phyloP scores from a whole-genome alignment of 257 asterid species.

The Solanum virginianum region DNA sequence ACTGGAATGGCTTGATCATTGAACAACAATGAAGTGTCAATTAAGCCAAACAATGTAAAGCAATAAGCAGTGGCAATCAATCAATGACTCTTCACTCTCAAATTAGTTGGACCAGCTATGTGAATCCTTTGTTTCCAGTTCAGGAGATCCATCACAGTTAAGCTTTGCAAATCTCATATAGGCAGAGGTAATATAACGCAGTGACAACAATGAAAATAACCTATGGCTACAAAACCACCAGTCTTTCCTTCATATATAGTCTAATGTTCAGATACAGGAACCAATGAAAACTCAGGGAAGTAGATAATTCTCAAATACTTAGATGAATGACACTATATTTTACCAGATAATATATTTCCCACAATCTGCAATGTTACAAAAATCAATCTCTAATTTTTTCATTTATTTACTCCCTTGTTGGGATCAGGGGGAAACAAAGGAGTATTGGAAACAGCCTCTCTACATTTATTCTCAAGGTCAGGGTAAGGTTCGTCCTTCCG shows the following conservation, averaged over 20 bases:
- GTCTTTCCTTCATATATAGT: neutral
- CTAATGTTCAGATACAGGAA: neutral
- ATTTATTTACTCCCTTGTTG: neutral
- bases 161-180: neutral
- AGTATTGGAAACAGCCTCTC: neutral
- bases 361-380: neutral
- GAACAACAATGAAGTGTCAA: neutral
- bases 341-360: neutral
- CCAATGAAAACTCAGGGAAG: neutral
- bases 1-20: neutral
- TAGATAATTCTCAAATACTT: neutral
- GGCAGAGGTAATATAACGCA: neutral
- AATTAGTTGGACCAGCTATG: neutral
- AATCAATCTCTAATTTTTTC: neutral
- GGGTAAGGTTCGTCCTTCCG: too few species aligned
- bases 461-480: too few species aligned
- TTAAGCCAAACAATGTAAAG: neutral
- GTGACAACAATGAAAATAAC: neutral
- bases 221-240: neutral
- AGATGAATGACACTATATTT: neutral
- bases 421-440: neutral
- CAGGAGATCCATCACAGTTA: neutral
- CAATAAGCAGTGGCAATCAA: neutral
- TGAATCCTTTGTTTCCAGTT: neutral
- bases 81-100: neutral